Base-by-base conservation (phyloP, 192 early-diverging fungal species). In the Pilaira anomala region DNA sequence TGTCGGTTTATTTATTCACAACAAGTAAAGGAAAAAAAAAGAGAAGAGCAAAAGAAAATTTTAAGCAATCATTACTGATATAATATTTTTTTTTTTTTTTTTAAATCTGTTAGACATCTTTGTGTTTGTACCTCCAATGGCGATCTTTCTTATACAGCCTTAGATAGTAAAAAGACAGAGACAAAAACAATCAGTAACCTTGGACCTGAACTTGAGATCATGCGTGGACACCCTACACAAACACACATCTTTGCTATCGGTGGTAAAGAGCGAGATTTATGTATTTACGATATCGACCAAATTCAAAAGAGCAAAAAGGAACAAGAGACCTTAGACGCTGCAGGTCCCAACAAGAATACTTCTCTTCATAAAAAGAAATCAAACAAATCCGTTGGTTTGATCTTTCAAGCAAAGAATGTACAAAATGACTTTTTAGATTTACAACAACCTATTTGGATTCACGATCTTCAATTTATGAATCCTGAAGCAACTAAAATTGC, bases 401-500 rank as follows among this genome's bases (percentile, higher is more conserved):
- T 88, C 8, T 96, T 91, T 79, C 84, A 79, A 55, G 87, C 94
- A 40, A 93, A 92, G 70, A 97, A 97, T 71, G 91, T 73, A 46
- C 72, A 78, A 26, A 84, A 92, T 66, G 92, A 96, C 55, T 76
- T 80, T 57, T 74, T 97, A 45, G 88, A 91, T 68, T 62, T 97
- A 48, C 83, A 90, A 19, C 86, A 91, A 40, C 91, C 91, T 6
- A 86, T 97, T 13, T 95, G 93, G 89, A 85, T 94, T 54, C 93
- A 91, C 1, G 88, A 94, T 67, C 61, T 96, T 28, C 79, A 83
- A 70, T 97, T 91, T 67, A 48, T 89, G 28, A 79, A 81, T 52
- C 69, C 69, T n/a, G 80, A 85, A 28, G 65, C 63, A 2, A 78
- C 78, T 6, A 58, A 74, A 19, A 51, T 97, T 26, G 87, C 83